Percentiles rank a stretch among this genome's conserved stretches.
phyloP scores from a whole-genome alignment of 1,139 yeast species.

The Scheffersomyces cryptocercus region DNA sequence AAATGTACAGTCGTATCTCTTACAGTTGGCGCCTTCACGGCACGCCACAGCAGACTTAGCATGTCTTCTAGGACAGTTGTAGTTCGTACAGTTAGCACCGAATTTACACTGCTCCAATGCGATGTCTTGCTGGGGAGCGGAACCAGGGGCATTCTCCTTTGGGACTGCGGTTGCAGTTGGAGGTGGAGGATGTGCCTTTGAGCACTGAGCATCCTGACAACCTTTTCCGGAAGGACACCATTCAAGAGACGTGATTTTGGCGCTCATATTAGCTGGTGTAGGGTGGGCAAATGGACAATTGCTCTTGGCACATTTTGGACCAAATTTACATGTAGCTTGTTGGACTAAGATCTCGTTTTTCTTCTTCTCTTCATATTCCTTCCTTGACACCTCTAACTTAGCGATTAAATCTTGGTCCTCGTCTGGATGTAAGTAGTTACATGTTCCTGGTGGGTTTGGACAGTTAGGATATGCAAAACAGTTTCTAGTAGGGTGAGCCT shows the following conservation, averaged over 20 bases:
- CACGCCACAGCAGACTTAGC: constrained; percentile 73
- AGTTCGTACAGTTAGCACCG: constrained; percentile 73
- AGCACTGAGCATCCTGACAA: constrained; percentile 63
- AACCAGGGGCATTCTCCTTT: constrained; percentile 1
- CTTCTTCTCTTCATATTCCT: constrained; percentile 48
- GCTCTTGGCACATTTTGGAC: constrained; percentile 71
- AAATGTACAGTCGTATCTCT: constrained; percentile 77
- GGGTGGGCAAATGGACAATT: constrained; percentile 90
- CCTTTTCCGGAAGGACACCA: constrained; percentile 77
- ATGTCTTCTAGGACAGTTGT: constrained; percentile 80
- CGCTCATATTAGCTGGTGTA: constrained; percentile 77
- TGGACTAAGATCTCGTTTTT: constrained; percentile 17
- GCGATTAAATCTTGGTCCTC: constrained; percentile 75
- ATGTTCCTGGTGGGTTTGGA: constrained; percentile 77
- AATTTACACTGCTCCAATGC: constrained; percentile 81
- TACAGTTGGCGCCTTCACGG: constrained; percentile 78
- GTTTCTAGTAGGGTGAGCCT: constrained; percentile 75
- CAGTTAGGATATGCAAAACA: constrained; percentile 83
- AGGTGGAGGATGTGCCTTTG: constrained; percentile 81
- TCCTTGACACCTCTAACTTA: constrained; percentile 60
- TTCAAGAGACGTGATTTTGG: constrained; percentile 63
- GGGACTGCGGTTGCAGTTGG: constrained; percentile 34
- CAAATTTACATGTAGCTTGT: constrained; percentile 68
- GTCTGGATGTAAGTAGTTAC: constrained; percentile 80
- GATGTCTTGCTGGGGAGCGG: constrained; percentile 36